Base-by-base conservation (phyloP, 768 basidiomycete genomes). In the Hypsizygus marmoreus region DNA sequence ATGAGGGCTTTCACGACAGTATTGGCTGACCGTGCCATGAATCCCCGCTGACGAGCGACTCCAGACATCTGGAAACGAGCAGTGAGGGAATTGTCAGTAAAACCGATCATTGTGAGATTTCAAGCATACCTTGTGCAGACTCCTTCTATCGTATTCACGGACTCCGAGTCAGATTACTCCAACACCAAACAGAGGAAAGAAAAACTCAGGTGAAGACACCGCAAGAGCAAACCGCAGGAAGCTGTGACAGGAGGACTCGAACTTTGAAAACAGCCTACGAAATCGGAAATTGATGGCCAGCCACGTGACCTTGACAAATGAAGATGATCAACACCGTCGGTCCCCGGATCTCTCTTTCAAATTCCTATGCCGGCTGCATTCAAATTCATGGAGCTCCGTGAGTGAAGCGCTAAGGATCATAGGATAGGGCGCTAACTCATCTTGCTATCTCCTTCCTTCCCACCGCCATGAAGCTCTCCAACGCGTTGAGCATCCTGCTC, bases 381-480 rank as follows among this genome's bases (percentile, higher is more conserved):
- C n/a, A n/a, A n/a, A n/a, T n/a, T n/a, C n/a, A n/a, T n/a, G n/a
- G n/a, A n/a, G n/a, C n/a, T n/a, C n/a, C n/a, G n/a, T n/a, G n/a
- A n/a, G n/a, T n/a, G n/a, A n/a, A n/a, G n/a, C n/a, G 36, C 43
- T 17, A 6, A 26, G 33, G 16, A 30, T 16, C 20, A 28, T 4
- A 19, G 11, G 10, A 30, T 41, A 9, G 17, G 2, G 29, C 26
- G 28, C 29, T 33, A 12, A 19, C 17, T 20, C 3, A 17, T 42
- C n/a, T n/a, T 29, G 19, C 40, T 26, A 12, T 14, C 8, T n/a
- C 9, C 9, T 19, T 20, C 14, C 12, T 13, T 26, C n/a, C n/a
- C n/a, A n/a, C 42, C 38, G 47, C 34, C 55, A 81, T 82, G 80
- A 77, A 73, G 59, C 58, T 77, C 19, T 58, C 65, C 2, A 67